Evolutionary conservation across 768 basidiomycete genomes (phyloP).

Genomic region (Hirschioporus abietinus): DNA sequence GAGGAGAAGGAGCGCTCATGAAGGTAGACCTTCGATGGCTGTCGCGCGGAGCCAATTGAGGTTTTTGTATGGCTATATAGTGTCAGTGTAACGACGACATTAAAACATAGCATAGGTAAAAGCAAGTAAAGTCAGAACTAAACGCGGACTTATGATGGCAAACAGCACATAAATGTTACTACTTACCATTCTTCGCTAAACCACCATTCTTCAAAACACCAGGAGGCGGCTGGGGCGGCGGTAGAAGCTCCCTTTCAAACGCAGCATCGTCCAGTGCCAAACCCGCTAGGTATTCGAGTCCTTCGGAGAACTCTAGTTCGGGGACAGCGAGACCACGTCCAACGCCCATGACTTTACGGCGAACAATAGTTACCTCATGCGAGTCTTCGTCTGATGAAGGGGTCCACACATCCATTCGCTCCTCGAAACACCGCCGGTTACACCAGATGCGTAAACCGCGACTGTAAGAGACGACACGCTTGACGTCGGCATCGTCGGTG

Average conservation of each 20-base stretch:
- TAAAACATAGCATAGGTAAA: constrained; percentile 5
- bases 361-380: constrained; percentile 21
- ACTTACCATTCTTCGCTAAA: background rate
- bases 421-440: constrained; percentile 71
- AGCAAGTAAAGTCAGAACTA: constrained; percentile 2
- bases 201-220: background rate
- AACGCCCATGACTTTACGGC: constrained; percentile 28
- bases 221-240: background rate
- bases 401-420: constrained; percentile 54
- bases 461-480: constrained; percentile 28
- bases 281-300: constrained; percentile 55
- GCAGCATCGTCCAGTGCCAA: constrained; percentile 32
- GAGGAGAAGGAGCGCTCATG: constrained; percentile 27
- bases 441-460: constrained; percentile 65
- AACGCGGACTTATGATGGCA: constrained; percentile 9
- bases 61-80: constrained; percentile 13
- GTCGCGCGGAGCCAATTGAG: constrained; percentile 2
- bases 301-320: constrained; percentile 64
- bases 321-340: constrained; percentile 57
- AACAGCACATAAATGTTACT: background rate
- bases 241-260: constrained; percentile 11
- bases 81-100: constrained; percentile 12
- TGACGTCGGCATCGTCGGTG: constrained; percentile 13
- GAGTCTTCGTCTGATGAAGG: constrained; percentile 31
- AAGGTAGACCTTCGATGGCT: constrained; percentile 33